Evolutionary conservation across 208 protist genomes (phyloP), one percentile per base, ranked within the genome.

Genomic region (Willaertia magna): DNA sequence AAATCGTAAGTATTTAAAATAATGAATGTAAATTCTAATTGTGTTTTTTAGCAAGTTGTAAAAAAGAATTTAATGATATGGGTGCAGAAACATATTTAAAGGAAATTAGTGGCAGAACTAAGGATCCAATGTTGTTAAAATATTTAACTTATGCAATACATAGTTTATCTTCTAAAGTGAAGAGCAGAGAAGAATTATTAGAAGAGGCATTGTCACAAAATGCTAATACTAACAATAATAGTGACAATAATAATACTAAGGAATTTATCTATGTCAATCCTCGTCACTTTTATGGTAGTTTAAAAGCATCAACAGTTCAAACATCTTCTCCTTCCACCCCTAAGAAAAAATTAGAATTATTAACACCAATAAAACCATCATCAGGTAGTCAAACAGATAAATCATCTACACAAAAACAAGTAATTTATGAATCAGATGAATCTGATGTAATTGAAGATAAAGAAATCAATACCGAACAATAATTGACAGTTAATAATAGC

Each of bases 161-260:
- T 51, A 51, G 43, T 39, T 20, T 81, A 1, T 51, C 40, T 0
- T 18, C 11, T 39, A 81, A 51, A 81, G 40, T 51, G 6, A 81
- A 81, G 39, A 81, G 76, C 39, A 49, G 76, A 40, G 76, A 81
- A 49, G 76, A 81, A 51, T 20, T 81, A n/a, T 40, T 81, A 18
- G n/a, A 81, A 1, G 76, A 81, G n/a, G n/a, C 55, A 34, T 22
- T 1, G 26, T 11, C 55, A 67, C 2, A 16, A 67, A 34, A 18
- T 34, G 55, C 26, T 34, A 34, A 4, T 51, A 1, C 43, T 18
- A 51, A 34, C 40, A 48, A 11, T 40, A 7, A 16, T 48, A 26
- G 7, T n/a, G 7, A 43, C 12, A 40, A 39, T 26, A 40, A 3
- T 20, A 40, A 18, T 51, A 20, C 14, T 34, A 47, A 81, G 26